These are phyloP conservation scores for Rauvolfia tetraphylla DNA, from an alignment of 257 asterid species.

Conservation along the genomic window DNA sequence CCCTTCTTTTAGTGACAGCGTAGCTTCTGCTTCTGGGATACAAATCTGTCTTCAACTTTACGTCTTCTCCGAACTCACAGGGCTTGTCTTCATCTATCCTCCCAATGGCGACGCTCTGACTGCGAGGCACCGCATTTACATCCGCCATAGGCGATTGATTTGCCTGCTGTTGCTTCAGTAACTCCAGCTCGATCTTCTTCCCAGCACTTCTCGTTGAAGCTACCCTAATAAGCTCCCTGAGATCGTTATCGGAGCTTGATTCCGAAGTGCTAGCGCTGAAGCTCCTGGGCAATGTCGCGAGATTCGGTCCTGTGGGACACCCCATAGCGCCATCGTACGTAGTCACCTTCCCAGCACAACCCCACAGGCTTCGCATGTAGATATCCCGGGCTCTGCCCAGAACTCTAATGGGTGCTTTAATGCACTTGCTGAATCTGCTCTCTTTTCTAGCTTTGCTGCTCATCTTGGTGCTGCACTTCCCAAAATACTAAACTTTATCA, in stretches of 20 bases:
- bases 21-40: conserved; percentile 44
- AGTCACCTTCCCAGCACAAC: conserved; percentile 38
- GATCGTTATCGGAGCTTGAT: conserved; percentile 31
- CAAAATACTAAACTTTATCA: too few species aligned
- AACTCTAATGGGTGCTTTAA: conserved; percentile 36
- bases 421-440: conserved; percentile 30
- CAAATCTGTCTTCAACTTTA: conserved; percentile 10
- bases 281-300: conserved; percentile 28
- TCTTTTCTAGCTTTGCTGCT: conserved; percentile 10
- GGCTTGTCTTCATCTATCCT: conserved; percentile 63
- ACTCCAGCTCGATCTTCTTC: conserved; percentile 13
- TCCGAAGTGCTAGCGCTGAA: conserved; percentile 31
- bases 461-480: conserved; percentile 17
- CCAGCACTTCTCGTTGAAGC: conserved; percentile 34
- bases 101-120: conserved; percentile 45
- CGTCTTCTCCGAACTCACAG: conserved; percentile 40
- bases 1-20: conserved; percentile 25
- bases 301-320: conserved; percentile 24
- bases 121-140: conserved; percentile 29
- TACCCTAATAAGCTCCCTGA: conserved; percentile 40
- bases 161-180: conserved; percentile 18
- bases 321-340: conserved; percentile 14
- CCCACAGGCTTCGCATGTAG: conserved; percentile 34
- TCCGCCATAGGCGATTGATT: conserved; percentile 9
- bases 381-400: conserved; percentile 46